Percentiles rank a stretch among this genome's conserved stretches.
These are phyloP conservation scores for Cytidiella melzeri DNA, from an alignment of 768 basidiomycete genomes.

Conservation along the genomic window DNA sequence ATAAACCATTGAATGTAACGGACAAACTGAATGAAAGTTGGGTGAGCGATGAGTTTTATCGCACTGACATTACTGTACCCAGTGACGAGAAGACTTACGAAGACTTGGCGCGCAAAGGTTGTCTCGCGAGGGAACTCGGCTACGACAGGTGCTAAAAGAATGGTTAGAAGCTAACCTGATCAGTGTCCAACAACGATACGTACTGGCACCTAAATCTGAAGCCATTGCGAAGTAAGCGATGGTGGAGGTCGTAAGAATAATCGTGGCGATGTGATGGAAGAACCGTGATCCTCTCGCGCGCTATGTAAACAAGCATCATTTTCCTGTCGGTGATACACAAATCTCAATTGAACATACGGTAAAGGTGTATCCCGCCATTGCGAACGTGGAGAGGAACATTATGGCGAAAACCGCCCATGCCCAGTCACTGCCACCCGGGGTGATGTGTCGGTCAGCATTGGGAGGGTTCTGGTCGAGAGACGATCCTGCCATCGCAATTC, in stretches of 20 bases:
- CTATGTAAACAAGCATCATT: conserved; percentile 15
- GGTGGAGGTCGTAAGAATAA: conserved; percentile 39
- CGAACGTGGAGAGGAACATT: conserved; percentile 38
- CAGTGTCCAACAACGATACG: too few species aligned
- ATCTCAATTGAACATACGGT: conserved; percentile 17
- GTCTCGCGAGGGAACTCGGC: conserved; percentile 32
- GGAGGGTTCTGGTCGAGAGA: conserved; percentile 31
- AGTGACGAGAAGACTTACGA: conserved; percentile 26
- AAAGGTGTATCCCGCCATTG: conserved; percentile 33
- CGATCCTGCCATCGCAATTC: conserved; percentile 4
- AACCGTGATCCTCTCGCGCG: conserved; percentile 34
- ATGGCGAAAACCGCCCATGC: conserved; percentile 48
- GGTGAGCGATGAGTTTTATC: not conserved
- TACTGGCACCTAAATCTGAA: conserved; percentile 44
- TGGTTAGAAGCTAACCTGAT: too few species aligned
- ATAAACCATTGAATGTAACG: conserved; percentile 52
- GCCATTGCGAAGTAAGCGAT: conserved; percentile 52
- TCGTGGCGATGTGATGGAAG: conserved; percentile 44
- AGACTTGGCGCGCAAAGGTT: conserved; percentile 30
- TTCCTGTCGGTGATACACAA: not conserved
- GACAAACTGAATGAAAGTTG: conserved; percentile 30
- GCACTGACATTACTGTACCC: not conserved
- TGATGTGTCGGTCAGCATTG: conserved; percentile 32
- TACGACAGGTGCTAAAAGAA: conserved; percentile 34
- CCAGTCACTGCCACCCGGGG: conserved; percentile 42